Evolutionary conservation across 176 grass and related monocot species (phyloP), one percentile per base, ranked within the genome.

Genomic region (Lolium rigidum): DNA sequence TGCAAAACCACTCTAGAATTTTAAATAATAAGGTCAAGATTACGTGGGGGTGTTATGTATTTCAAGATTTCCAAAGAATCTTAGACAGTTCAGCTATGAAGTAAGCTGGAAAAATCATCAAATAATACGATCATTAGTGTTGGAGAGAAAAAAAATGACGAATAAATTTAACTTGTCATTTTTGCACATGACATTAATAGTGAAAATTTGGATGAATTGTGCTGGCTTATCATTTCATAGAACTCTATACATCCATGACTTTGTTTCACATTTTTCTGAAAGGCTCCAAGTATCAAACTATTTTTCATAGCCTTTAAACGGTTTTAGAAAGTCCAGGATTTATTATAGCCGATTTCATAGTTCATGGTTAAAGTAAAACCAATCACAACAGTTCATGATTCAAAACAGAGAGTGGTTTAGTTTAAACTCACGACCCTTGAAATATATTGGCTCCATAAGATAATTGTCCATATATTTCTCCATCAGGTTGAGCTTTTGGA

Each of bases 21-120:
- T 70, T 70, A 71, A 71, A 71, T 70, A 70, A 41, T 3, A 70
- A n/a, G 18, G 67, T 70, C 67, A 43, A 41, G 37, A 44, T n/a
- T 71, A 44, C 10, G 9, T 44, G 9, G 37, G 17, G 17, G 39
- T 70, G 37, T 70, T 39, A 70, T 70, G 35, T 44, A 4, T 39
- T 43, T 9, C 39, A 70, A 46, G 39, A 38, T 44, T 44, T 44
- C 18, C 4, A 44, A 43, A 70, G 14, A 43, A 20, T 69, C 9
- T 44, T 21, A 46, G 2, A 71, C 39, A 44, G 21, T 11, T 71
- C 68, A 44, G 38, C 37, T 71, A 44, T 46, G 65, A 71, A 71
- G 38, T 44, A 44, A 20, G 44, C 10, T 5, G 38, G 17, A 21
- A 71, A 68, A 71, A 21, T 31, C 28, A 31, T 31, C 28, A 31